Evolutionary conservation across 129 eudicot species (phyloP).

Genomic region (Arctium minus): DNA sequence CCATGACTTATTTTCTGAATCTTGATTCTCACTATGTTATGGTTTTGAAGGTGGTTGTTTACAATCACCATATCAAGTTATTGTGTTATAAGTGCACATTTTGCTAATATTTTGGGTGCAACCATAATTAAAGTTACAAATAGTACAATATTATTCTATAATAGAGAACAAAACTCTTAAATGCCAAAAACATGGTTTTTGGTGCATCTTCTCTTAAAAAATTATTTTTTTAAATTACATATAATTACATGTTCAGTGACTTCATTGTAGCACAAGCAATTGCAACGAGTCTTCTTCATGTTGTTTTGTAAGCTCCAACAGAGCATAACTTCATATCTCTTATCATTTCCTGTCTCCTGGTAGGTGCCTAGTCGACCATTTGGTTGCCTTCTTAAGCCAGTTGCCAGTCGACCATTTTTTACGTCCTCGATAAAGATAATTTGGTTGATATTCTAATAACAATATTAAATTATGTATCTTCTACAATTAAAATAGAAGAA

Average conservation of each 20-base stretch:
- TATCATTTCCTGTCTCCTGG: constrained; percentile 12
- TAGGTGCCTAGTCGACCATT: constrained; percentile 87
- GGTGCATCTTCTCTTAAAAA: neutral
- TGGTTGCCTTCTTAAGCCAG: constrained; percentile 85
- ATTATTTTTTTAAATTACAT: neutral
- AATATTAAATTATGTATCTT: no score
- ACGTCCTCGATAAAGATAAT: no score
- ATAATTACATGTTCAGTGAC: constrained; percentile 3
- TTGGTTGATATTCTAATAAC: no score
- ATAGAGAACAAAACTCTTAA: constrained; percentile 9
- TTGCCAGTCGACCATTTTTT: constrained; percentile 33
- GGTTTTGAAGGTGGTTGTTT: neutral
- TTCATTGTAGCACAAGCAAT: constrained; percentile 11
- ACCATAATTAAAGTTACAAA: neutral
- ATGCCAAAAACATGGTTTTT: neutral
- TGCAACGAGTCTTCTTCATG: neutral
- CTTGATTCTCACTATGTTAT: neutral
- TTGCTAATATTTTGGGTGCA: constrained; percentile 4
- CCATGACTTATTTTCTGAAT: neutral
- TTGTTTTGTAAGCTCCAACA: constrained; percentile 12
- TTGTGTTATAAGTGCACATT: neutral
- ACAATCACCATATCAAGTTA: neutral
- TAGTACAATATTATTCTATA: neutral
- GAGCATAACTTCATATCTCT: constrained; percentile 9
- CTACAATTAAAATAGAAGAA: no score